These are phyloP conservation scores for Boletus rubescentipes DNA, from an alignment of 768 basidiomycete genomes.

Conservation along the genomic window DNA sequence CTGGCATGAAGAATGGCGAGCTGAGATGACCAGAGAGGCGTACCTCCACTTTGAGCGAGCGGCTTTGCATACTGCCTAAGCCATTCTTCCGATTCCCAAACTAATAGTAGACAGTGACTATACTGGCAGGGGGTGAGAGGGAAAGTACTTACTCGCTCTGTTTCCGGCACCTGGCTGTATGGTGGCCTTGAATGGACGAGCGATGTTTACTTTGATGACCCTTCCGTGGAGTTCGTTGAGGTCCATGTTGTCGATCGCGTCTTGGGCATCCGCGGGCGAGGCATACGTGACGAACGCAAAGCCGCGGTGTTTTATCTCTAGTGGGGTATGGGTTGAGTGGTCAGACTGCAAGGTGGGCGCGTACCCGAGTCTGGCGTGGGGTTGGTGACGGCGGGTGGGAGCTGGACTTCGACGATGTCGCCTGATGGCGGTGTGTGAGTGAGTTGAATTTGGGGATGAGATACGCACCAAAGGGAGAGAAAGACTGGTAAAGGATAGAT, in stretches of 20 bases:
- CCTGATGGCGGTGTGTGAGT: constrained; percentile 46
- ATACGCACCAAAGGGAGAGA: constrained; percentile 81
- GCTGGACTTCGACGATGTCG: constrained; percentile 88
- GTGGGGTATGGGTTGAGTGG: background rate
- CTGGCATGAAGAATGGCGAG: constrained; percentile 1
- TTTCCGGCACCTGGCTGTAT: constrained; percentile 63
- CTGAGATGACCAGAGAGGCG: constrained; percentile 14
- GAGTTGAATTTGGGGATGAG: too few species aligned
- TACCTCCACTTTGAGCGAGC: constrained; percentile 71
- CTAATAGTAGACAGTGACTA: constrained; percentile 38
- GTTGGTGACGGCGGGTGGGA: constrained; percentile 79
- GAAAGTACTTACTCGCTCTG: constrained; percentile 62
- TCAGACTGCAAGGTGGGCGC: background rate
- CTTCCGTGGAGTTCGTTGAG: constrained; percentile 82
- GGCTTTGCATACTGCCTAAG: constrained; percentile 79
- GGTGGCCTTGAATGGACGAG: constrained; percentile 75
- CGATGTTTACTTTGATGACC: constrained; percentile 81
- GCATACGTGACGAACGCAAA: constrained; percentile 92
- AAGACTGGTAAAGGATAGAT: constrained; percentile 67
- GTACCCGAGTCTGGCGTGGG: constrained; percentile 60
- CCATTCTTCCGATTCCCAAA: constrained; percentile 98
- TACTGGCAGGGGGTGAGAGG: background rate
- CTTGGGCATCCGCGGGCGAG: constrained; percentile 81
- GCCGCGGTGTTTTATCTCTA: constrained; percentile 84
- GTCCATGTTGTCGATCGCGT: constrained; percentile 99